These are phyloP conservation scores for Sporopachydermia quercuum DNA, from an alignment of 805 yeast genomes.

Conservation along the genomic window DNA sequence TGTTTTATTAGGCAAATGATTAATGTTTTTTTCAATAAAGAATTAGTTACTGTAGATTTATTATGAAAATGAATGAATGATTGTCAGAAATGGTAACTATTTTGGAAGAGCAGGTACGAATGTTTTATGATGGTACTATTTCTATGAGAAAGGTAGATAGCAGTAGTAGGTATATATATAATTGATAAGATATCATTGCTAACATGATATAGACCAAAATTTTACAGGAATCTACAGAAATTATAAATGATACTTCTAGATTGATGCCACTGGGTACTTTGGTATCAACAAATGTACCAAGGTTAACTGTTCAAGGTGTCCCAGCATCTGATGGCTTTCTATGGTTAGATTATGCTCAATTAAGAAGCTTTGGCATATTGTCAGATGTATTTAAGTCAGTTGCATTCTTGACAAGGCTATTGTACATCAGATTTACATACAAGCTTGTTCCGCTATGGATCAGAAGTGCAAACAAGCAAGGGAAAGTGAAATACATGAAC, in stretches of 20 bases:
- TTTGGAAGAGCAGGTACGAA: too few relatives aligned
- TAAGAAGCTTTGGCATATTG: slow-evolving; percentile 10
- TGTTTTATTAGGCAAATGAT: too few relatives aligned
- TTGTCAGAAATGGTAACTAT: too few relatives aligned
- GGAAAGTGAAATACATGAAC: slow-evolving; percentile 9
- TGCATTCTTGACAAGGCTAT: slow-evolving; percentile 25
- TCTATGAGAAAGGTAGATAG: too few relatives aligned
- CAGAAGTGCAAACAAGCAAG: slow-evolving; percentile 6
- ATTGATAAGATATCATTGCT: too few relatives aligned
- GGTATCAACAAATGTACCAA: slow-evolving; percentile 28
- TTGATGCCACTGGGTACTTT: slow-evolving; percentile 36
- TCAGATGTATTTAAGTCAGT: slow-evolving; percentile 5
- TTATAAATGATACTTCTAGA: slow-evolving; percentile 25
- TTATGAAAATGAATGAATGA: too few relatives aligned
- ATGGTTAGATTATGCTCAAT: slow-evolving; percentile 39
- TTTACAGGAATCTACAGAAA: slow-evolving; percentile 10
- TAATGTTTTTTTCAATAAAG: too few relatives aligned
- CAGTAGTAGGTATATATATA: too few relatives aligned
- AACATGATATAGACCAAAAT: slow-evolving; percentile 3
- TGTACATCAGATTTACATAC: slow-evolving; percentile 32
- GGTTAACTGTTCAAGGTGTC: slow-evolving; percentile 21
- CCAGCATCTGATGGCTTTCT: slow-evolving; percentile 32
- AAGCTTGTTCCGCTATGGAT: slow-evolving; percentile 12
- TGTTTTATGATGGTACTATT: too few relatives aligned
- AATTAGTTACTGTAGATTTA: too few relatives aligned